phyloP scores from a whole-genome alignment of 176 grass and related monocot genomes.

The Carex cristatella region DNA sequence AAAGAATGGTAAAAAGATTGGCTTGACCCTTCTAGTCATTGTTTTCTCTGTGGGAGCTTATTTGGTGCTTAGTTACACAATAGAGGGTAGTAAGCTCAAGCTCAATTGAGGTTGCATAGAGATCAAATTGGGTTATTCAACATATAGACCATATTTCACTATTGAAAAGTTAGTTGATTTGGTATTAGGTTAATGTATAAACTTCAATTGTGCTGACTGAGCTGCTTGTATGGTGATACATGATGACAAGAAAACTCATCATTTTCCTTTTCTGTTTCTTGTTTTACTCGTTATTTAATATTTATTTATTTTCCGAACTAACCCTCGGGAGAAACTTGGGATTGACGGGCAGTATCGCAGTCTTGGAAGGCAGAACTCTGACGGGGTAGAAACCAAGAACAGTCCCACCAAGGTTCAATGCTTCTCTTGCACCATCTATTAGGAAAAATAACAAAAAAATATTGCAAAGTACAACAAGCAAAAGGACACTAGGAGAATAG shows the following conservation, averaged over 20 bases:
- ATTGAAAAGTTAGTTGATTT: background rate
- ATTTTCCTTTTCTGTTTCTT: background rate
- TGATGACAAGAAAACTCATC: background rate
- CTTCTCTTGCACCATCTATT: conserved; percentile 65
- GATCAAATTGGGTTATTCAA: background rate
- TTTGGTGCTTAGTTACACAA: background rate
- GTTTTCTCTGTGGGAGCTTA: background rate
- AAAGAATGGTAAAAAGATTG: no score
- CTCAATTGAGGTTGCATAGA: background rate
- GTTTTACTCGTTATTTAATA: background rate
- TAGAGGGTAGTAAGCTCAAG: background rate
- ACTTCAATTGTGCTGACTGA: conserved; percentile 7
- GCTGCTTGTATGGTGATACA: background rate
- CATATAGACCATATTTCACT: background rate
- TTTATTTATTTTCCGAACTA: conserved; percentile 7
- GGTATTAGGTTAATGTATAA: conserved; percentile 27
- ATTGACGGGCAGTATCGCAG: conserved; percentile 97
- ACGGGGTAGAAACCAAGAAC: conserved; percentile 89
- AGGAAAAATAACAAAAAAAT: conserved; percentile 12
- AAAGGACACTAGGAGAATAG: background rate
- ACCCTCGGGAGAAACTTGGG: conserved; percentile 92
- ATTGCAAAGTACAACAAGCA: conserved; percentile 2
- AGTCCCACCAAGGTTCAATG: conserved; percentile 73
- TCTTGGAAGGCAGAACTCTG: conserved; percentile 96
- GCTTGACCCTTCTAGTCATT: background rate